phyloP scores from a whole-genome alignment of 2,329 filamentous ascomycete genomes.

The Plectosphaerella cucumerina region DNA sequence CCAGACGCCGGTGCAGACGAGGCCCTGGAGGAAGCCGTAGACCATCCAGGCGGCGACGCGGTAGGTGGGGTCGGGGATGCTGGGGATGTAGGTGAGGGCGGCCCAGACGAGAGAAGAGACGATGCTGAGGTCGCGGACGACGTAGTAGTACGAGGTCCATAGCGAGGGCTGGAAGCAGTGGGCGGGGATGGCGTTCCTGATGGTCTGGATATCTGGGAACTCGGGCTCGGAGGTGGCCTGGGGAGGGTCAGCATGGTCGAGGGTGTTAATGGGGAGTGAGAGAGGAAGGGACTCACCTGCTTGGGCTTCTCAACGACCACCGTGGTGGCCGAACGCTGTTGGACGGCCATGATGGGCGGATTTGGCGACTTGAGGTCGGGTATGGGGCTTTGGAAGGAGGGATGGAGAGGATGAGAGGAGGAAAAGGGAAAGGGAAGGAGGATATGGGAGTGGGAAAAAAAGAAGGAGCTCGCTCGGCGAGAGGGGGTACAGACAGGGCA shows the following conservation, averaged over 20 bases:
- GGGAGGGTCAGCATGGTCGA: not conserved
- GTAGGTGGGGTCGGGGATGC: conserved; percentile 36
- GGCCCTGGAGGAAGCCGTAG: conserved; percentile 62
- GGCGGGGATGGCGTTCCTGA: conserved; percentile 51
- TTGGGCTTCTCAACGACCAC: conserved; percentile 12
- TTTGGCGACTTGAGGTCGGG: too few species aligned
- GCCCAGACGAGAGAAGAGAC: conserved; percentile 42
- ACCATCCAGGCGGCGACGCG: conserved; percentile 47
- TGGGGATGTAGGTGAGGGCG: conserved; percentile 50
- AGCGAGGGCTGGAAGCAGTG: conserved; percentile 58
- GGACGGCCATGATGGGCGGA: not conserved
- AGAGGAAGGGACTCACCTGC: conserved; percentile 5
- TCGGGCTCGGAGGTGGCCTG: conserved; percentile 8
- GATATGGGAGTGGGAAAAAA: not conserved
- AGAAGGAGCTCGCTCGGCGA: not conserved
- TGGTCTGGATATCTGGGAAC: conserved; percentile 44
- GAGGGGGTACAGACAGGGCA: too few species aligned
- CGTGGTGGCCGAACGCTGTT: conserved; percentile 1
- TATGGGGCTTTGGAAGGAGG: not conserved
- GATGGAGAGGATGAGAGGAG: not conserved
- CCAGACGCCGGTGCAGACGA: conserved; percentile 66
- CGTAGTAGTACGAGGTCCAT: conserved; percentile 47
- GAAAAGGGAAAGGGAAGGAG: not conserved
- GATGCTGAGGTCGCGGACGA: conserved; percentile 51
- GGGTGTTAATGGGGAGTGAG: not conserved